Base-by-base conservation (phyloP, 2,329 filamentous ascomycete species). In the Stachybotrys echinatus region DNA sequence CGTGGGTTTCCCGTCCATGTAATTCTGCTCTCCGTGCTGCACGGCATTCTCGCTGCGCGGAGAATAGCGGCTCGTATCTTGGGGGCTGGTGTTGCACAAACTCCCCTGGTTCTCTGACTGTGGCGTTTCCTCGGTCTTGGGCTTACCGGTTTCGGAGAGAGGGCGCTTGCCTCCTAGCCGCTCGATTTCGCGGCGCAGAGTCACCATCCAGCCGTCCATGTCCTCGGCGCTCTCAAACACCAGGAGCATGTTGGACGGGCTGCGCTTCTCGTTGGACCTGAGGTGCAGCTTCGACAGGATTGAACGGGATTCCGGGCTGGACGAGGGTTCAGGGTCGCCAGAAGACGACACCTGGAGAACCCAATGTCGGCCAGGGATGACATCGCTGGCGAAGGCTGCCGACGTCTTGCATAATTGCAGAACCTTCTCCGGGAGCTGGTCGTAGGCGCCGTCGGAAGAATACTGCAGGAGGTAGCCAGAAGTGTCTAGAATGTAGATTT, bases 321-420 rank as follows among this genome's bases (percentile, higher is more conserved):
- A 61, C 1, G 65, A 70, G 23, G 80, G 80, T 31, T 87, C 79
- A 3, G 78, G 67, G 46, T 84, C 83, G 50, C 83, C 81, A 8
- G 75, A 72, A 34, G 88, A 85, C 3, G 83, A 85, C 20, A 92
- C 81, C 57, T 90, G 88, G 14, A 92, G 66, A 6, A 92, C 89
- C 82, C 87, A 92, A 60, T 91, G 88, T 52, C 82, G 83, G 6
- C 89, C 89, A 3, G 88, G 87, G 49, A 92, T 89, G 14, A 87
- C 74, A 62, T 94, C 89, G 56, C 84, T 90, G 2, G 85, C 89
- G 65, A 90, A 92, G 5, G 87, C 89, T 12, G 87, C 88, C 3
- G 88, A 92, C 45, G 87, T 80, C 54, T 82, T 84, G n/a, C 82
- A 81, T 4, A 94, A 71, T 45, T 85, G 83, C 50, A 92, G 71